Base-by-base conservation (phyloP, 1,284 basidiomycete species). In the Cerioporus squamosus region DNA sequence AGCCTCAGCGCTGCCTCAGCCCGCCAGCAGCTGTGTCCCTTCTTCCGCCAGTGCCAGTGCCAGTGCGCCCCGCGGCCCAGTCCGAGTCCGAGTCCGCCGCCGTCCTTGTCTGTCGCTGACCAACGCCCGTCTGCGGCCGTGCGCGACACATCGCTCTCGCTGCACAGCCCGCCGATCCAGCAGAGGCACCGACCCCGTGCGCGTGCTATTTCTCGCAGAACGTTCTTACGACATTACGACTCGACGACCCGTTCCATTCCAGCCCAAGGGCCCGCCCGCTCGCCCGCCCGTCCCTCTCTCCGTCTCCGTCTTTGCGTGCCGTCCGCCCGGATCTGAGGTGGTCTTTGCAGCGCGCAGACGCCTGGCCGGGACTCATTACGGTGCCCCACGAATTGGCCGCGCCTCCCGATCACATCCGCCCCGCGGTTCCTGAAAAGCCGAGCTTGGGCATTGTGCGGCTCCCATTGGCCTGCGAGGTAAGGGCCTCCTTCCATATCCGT, bases 321-420 rank as follows among this genome's bases (percentile, higher is more conserved):
- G n/a, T n/a, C n/a, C n/a, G n/a, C n/a, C n/a, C n/a, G n/a, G n/a
- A n/a, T n/a, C n/a, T n/a, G n/a, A n/a, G n/a, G n/a, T n/a, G n/a
- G n/a, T n/a, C 33, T 31, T 23, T 40, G 14, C 44, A 36, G 17
- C 22, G 15, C 22, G 14, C 20, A 36, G 33, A 17, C 20, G 43
- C 46, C 23, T n/a, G 48, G 31, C 55, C 55, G 51, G 58, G 48
- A 46, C 49, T 59, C 50, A 53, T 59, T 57, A 57, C 43, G 39
- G 59, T 44, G 53, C 62, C 52, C 56, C 59, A 61, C 56, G 29
- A 43, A 58, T 53, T 44, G 45, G 22, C n/a, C 39, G 38, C 44
- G 43, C 53, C 60, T 33, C 56, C 49, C 62, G 62, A 64, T 64
- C 62, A 56, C 62, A 43, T 60, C 62, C 62, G 59, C 59, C 56